Evolutionary conservation across 2,329 filamentous ascomycete genomes (phyloP), one percentile per base, ranked within the genome.

Genomic region (Mollisiaceae sp.): DNA sequence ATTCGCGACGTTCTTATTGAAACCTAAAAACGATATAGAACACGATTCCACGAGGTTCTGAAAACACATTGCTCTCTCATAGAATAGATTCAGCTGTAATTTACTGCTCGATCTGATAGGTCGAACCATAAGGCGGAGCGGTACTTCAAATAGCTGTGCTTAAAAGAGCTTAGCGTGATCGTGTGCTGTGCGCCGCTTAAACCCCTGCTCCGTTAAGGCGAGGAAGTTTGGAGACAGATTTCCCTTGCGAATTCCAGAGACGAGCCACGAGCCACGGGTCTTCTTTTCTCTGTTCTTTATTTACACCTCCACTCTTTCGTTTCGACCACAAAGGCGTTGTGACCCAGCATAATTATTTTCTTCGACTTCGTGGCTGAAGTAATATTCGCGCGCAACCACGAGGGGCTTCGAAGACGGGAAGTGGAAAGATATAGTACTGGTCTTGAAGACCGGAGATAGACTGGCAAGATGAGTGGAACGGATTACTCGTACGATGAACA

Each of bases 401-500:
- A 32, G 27, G 27, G 6, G 6, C 27, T 32, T 32, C 27, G 27
- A 32, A 32, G 27, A n/a, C 69, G 65, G 67, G 69, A 71, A 70
- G 64, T 62, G 54, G 32, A 50, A 43, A 57, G 27, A n/a, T 64
- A 27, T 22, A 45, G 62, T 47, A 45, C 56, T 60, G 71, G 72
- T 72, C 70, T 64, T 63, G 38, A 41, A 67, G 71, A 69, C 72
- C 68, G 68, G 59, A 68, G 59, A 68, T 32, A 43, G 61, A 41
- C 20, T 39, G 50, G 70, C 73, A 75, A 69, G 62, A 77, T 77
- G 75, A 75, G 75, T 69, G 73, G 74, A 59, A 76, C 91, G 76
- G 94, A 98, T 80, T 99, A 99, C 85, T 96, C 92, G 75, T 99
- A 99, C 83, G 95, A 99, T 86, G 92, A 97, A 78, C 89, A 95